Evolutionary conservation across 768 basidiomycete species (phyloP), one percentile per base, ranked within the genome.

Genomic region (Leccinellum luteum): DNA sequence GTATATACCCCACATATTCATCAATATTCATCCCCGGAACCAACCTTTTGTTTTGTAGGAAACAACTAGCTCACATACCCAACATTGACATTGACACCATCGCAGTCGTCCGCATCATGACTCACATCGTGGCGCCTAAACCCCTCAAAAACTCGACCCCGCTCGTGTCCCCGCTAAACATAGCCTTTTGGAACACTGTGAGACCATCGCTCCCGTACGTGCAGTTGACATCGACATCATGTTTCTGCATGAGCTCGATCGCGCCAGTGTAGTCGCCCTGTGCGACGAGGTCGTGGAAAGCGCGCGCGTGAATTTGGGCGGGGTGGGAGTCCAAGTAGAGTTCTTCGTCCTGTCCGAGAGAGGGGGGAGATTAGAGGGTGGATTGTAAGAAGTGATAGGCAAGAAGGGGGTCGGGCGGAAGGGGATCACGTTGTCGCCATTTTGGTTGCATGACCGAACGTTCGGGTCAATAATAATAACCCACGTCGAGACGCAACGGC

Each of bases 231-330:
- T 70, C 66, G 27, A 66, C 52, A 34, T 58, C 49, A 13, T 70
- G 51, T 44, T 69, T 60, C 23, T 54, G 45, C 28, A 64, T 52
- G 57, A 69, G 54, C 12, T 61, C 52, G 23, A 48, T 55, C 15
- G 62, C 66, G 48, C 55, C 59, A 2, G 44, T 32, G 15, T 65
- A 66, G 30, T 70, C 65, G 27, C 68, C 66, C 32, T 32, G 30
- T 15, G 64, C 68, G 48, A 69, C 51, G 31, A 69, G 59, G 35
- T 67, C 60, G 28, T 69, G 68, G 12, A 69, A 67, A 51, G 68
- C 68, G 25, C 64, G 65, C 28, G 30, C 48, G 34, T 61, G 60
- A 1, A 62, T 23, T 38, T 69, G 64, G 1, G 23, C 48, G 6
- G 68, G 68, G 21, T 64, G 19, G 2, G 60, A 19, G 3, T 62